Evolutionary conservation across 345 rosid species (phyloP).

Genomic region (Clausena lansium): DNA sequence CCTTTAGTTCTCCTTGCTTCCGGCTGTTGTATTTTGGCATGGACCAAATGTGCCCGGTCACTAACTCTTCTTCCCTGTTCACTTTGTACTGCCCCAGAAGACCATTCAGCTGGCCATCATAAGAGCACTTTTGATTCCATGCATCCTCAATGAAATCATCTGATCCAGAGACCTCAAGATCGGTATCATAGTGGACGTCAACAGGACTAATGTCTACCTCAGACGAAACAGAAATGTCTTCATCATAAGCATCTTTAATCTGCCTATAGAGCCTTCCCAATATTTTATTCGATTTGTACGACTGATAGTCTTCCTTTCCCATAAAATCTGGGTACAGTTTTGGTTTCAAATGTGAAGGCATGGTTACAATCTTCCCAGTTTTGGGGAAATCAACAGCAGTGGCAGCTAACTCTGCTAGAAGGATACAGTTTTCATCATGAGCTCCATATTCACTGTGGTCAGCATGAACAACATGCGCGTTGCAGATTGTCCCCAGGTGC

Average conservation of each 20-base stretch:
- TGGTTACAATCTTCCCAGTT: constrained; percentile 69
- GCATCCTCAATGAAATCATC: constrained; percentile 59
- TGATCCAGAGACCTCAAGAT: constrained; percentile 62
- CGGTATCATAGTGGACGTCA: constrained; percentile 59
- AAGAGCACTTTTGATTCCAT: constrained; percentile 73
- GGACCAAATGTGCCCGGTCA: constrained; percentile 94
- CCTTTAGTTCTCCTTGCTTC: constrained; percentile 74
- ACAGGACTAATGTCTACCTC: constrained; percentile 30
- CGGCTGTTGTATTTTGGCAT: constrained; percentile 71
- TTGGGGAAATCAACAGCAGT: constrained; percentile 92
- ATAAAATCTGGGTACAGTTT: constrained; percentile 83
- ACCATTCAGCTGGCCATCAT: constrained; percentile 72
- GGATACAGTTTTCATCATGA: constrained; percentile 59
- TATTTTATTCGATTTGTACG: constrained; percentile 70
- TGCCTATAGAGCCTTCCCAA: constrained; percentile 75
- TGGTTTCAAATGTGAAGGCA: constrained; percentile 71
- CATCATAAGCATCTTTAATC: constrained; percentile 54
- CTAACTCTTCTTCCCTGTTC: constrained; percentile 81
- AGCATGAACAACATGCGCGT: constrained; percentile 86
- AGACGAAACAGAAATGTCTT: constrained; percentile 40
- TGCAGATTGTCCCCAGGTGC: constrained; percentile 70
- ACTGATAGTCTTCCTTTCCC: constrained; percentile 72
- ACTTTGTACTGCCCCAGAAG: constrained; percentile 80
- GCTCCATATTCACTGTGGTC: constrained; percentile 73
- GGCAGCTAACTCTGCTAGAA: constrained; percentile 81